Base-by-base conservation (phyloP, 2,329 filamentous ascomycete genomes). In the Fusarium cyanostomum region DNA sequence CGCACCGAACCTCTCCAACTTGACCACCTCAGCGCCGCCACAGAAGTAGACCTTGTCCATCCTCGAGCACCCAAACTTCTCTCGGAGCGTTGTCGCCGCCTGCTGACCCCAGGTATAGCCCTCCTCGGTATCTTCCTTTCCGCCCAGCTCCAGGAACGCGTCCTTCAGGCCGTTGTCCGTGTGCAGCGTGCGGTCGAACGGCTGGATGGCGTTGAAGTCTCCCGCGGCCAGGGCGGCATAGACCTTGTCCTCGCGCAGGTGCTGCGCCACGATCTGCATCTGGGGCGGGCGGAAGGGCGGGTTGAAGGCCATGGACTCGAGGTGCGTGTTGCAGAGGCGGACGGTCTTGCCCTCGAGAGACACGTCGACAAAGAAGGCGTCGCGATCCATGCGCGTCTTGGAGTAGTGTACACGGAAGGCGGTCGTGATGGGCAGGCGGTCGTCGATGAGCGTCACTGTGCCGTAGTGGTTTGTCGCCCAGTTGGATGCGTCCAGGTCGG, bases 51-150 rank as follows among this genome's bases (percentile, higher is more conserved):
- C 75, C 71, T 86, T 73, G 52, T 86, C 85, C 82, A 86, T 84
- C 7, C 85, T 74, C 30, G 75, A 79, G 51, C 78, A 80, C 0
- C 83, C 83, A 70, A 82, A 86, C 53, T 67, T 73, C 34, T 80
- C 71, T 21, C 79, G 74, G 49, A 79, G 62, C 42, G 59, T 69
- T 3, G 75, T 73, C 3, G 77, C 67, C 3, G 78, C 79, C 73
- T 86, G 84, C 60, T 86, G 80, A 1, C 85, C 85, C 85, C 85
- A 87, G 0, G 85, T 87, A 64, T 80, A 84, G 0, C 83, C 84
- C 9, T 79, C 76, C 3, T 82, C 79, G n/a, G 73, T 77, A 37
- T 81, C 80, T 56, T 86, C 84, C 33, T 73, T 49, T 0, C 83
- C 84, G 0, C 84, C 84, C 4, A 79, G 75, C 53, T 80, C 77